Evolutionary conservation across 768 basidiomycete species (phyloP), one percentile per base, ranked within the genome.

Genomic region (Jaapia argillacea): DNA sequence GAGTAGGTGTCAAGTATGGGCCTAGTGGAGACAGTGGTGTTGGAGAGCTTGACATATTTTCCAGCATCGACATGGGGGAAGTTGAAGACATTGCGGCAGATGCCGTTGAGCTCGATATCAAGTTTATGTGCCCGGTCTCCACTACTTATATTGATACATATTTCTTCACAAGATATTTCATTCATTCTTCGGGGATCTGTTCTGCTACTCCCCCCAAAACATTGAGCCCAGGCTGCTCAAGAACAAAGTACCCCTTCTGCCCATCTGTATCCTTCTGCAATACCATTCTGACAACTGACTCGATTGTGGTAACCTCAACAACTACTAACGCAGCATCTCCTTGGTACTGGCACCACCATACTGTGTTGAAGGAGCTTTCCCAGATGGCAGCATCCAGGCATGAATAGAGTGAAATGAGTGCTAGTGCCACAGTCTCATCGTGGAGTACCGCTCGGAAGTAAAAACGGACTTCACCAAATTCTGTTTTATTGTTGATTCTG

Each of bases 381-480:
- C 48, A 43, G 6, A 53, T 36, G 16, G 18, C n/a, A 6, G 4
- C 18, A 36, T 53, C 47, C 18, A 47, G 52, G 3, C 18, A 13
- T 4, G 22, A 27, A 31, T 40, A 53, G 18, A 48, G 13, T 1
- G 43, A 43, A n/a, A 48, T 24, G 24, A 53, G 27, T 3, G 52
- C 41, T 25, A 26, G 31, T n/a, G 12, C 4, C 13, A 16, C 10
- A 14, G 25, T 35, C n/a, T 48, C 23, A 31, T 4, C 3, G 6
- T 16, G 20, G 36, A 33, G 10, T 16, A 33, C 10, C 10, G 31
- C 23, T 2, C 14, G n/a, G 24, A 47, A 49, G 43, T 40, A 51
- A 23, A 36, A 53, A 5, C 27, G 39, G 12, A 51, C 52, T 26
- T 49, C 47, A 2, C 16, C 46, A 21, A 46, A 35, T 20, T 23